Base-by-base conservation (phyloP, 768 basidiomycete genomes). In the Tephrocybe sp. region DNA sequence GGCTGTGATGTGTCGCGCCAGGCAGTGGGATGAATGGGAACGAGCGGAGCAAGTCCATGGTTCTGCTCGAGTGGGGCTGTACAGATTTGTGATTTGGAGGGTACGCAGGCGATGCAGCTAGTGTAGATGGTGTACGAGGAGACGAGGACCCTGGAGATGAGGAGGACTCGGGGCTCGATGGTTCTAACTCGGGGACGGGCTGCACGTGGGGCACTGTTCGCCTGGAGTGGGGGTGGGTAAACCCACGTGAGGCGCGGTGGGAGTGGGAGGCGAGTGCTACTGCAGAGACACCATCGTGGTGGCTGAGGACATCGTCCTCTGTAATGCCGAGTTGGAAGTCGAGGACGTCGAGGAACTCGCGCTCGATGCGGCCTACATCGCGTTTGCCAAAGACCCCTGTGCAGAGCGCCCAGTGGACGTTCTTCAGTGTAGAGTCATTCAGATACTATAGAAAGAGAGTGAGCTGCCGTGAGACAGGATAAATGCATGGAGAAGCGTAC, bases 371-470 rank as follows among this genome's bases (percentile, higher is more conserved):
- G 40, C 86, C 87, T 23, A 89, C 80, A 60, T 90, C 88, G 34
- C 88, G 81, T 66, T 88, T 88, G 58, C 88, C 86, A 64, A 90
- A 90, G 23, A 90, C 84, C 25, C 85, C 85, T 0, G 88, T 88
- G 68, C 87, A 89, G n/a, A 87, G 73, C 8, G 88, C 86, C 91
- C 91, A 94, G 67, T 94, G 91, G 44, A 88, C 77, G 70, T 94
- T 94, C 77, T 94, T 94, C 14, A 93, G 78, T 23, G 89, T 90
- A 14, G 88, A 91, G 66, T 95, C 93, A 66, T 94, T 93, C 30
- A 88, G 73, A 64, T 93, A 93, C 83, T 90, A 53, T 11, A n/a
- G 18, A 20, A 34, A 46, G 44, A 52, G 10, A 28, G 43, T 56
- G 20, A 60, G 37, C 44, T 45, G 45, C 50, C 53, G 36, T 40